Conservation (phyloP, 1,284 basidiomycete species). For the Rhodotorula glutinis region DNA sequence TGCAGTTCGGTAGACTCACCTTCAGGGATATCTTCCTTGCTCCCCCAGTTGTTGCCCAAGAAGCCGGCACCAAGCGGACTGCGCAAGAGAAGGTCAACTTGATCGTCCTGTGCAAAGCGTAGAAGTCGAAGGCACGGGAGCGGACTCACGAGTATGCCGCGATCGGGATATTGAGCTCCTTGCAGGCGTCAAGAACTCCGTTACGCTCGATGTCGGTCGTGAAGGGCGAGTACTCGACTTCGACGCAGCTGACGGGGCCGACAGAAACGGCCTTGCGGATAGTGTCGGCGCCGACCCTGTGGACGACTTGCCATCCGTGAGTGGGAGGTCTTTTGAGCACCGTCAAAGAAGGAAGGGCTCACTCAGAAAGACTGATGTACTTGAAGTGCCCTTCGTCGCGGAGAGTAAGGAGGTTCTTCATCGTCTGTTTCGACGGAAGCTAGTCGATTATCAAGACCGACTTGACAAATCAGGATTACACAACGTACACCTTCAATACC, state of each 20-base stretch:
- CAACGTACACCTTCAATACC: constrained; percentile 33
- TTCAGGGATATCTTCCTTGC: constrained; percentile 56
- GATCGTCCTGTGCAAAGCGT: not conserved
- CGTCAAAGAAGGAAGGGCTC: no score
- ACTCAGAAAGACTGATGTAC: constrained; percentile 44
- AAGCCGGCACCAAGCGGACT: constrained; percentile 61
- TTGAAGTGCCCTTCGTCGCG: constrained; percentile 45
- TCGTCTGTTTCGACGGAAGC: constrained; percentile 18
- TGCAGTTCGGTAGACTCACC: constrained; percentile 44
- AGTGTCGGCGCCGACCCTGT: constrained; percentile 32
- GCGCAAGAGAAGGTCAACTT: not conserved
- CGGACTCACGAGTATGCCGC: constrained; percentile 56
- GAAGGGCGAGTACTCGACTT: constrained; percentile 51
- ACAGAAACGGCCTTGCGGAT: constrained; percentile 41
- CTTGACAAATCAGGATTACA: no score
- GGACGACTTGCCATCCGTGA: no score
- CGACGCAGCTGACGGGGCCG: constrained; percentile 42
- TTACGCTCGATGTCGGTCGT: constrained; percentile 51
- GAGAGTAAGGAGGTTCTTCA: constrained; percentile 41
- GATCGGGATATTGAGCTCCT: constrained; percentile 56
- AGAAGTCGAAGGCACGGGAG: not conserved
- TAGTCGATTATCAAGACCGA: no score
- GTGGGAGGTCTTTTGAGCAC: no score
- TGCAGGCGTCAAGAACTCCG: constrained; percentile 49
- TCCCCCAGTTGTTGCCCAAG: constrained; percentile 56